phyloP scores from a whole-genome alignment of 179 eudicot genomes.

The Corrigiola litoralis region DNA sequence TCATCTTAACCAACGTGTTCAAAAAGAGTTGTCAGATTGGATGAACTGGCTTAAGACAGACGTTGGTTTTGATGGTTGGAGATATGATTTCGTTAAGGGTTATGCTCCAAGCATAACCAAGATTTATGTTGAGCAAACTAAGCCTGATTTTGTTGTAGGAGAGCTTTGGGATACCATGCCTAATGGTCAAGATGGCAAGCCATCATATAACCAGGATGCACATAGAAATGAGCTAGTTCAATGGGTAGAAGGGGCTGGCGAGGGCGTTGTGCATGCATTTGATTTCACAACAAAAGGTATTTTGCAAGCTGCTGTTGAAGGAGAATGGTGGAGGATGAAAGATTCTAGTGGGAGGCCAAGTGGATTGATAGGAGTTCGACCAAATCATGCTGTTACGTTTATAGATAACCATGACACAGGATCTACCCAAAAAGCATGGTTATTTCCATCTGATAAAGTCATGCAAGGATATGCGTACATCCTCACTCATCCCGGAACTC shows the following conservation, averaged over 20 bases:
- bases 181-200: conserved; percentile 31
- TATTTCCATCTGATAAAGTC: conserved; percentile 59
- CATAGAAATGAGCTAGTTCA: conserved; percentile 35
- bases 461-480: conserved; percentile 68
- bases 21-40: conserved; percentile 55
- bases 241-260: conserved; percentile 43
- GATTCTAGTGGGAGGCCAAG: conserved; percentile 50
- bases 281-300: conserved; percentile 61
- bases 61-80: too few species aligned
- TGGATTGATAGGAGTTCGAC: conserved; percentile 52
- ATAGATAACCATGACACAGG: conserved; percentile 64
- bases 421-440: conserved; percentile 48
- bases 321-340: conserved; percentile 53
- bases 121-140: conserved; percentile 39
- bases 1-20: conserved; percentile 52
- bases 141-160: conserved; percentile 54
- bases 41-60: conserved; percentile 65
- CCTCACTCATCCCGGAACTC: conserved; percentile 65
- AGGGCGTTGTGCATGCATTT: conserved; percentile 35
- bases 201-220: too few species aligned
- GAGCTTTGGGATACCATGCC: conserved; percentile 43
- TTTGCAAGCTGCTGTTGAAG: conserved; percentile 56
- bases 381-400: conserved; percentile 51
- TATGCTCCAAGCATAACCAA: conserved; percentile 40
- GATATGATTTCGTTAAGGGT: conserved; percentile 58